Evolutionary conservation across 805 yeast species (phyloP).

Genomic region (Yamadazyma ubonensis): DNA sequence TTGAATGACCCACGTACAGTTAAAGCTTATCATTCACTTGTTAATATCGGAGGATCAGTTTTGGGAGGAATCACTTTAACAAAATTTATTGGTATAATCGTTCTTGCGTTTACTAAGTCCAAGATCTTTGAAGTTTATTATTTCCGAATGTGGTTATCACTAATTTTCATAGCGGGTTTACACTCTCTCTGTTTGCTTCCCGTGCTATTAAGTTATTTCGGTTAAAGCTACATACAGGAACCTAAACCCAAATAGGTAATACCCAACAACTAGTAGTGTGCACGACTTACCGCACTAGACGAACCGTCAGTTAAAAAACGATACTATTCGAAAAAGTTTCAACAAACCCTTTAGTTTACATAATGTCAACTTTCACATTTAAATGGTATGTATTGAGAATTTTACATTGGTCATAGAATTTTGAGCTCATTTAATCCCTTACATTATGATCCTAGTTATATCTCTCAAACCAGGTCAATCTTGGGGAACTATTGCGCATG

Average conservation of each 20-base stretch:
- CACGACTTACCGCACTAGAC: conserved; percentile 9
- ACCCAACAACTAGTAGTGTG: conserved; percentile 6
- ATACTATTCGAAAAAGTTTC: conserved; percentile 1
- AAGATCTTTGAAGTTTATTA: conserved; percentile 89
- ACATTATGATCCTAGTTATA: too few species aligned
- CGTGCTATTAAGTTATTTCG: conserved; percentile 34
- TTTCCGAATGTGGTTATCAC: conserved; percentile 89
- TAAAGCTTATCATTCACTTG: conserved; percentile 58
- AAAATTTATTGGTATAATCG: conserved; percentile 82
- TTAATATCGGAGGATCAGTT: conserved; percentile 85
- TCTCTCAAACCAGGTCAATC: too few species aligned
- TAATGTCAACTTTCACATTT: conserved; percentile 37
- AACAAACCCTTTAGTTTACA: conserved; percentile 5
- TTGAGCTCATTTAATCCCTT: too few species aligned
- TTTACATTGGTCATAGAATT: too few species aligned
- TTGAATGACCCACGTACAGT: conserved; percentile 14
- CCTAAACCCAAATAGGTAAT: conserved; percentile 3
- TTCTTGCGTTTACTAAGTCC: conserved; percentile 82
- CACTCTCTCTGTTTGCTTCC: conserved; percentile 84
- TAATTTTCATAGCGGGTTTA: conserved; percentile 71
- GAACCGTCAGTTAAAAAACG: conserved; percentile 2
- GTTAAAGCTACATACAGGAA: conserved; percentile 1
- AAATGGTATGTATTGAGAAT: conserved; percentile 35
- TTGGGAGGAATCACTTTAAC: conserved; percentile 89
- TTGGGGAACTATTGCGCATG: too few species aligned